A percentile compares a stretch with the other conserved stretches of the same genome.
Evolutionary conservation across 805 yeast genomes (phyloP).

Genomic region (Kockiozyma suomiensis): DNA sequence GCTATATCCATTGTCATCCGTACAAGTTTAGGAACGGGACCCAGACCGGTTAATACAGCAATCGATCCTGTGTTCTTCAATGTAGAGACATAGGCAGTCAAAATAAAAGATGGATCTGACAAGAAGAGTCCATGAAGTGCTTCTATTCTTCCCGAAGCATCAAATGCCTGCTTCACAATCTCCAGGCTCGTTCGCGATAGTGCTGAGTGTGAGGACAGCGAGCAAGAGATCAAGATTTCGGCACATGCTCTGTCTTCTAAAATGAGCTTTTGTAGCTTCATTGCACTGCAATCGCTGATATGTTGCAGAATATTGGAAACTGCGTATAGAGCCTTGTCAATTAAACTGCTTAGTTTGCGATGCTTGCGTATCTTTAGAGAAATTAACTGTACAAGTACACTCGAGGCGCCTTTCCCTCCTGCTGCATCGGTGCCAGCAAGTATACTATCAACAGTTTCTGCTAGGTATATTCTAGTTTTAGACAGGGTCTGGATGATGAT

Average conservation of each 20-base stretch:
- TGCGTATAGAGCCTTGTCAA: conserved; percentile 7
- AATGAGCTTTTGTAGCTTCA: conserved; percentile 21
- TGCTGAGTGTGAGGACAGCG: conserved; percentile 61
- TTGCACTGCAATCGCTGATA: conserved; percentile 25
- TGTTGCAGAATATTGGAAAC: conserved; percentile 19
- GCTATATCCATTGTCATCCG: conserved; percentile 74
- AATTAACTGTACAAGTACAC: conserved; percentile 2
- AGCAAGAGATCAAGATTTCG: conserved; percentile 61
- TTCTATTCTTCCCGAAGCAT: conserved; percentile 77
- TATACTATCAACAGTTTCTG: conserved; percentile 35
- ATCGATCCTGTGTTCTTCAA: conserved; percentile 47
- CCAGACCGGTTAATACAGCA: conserved; percentile 53
- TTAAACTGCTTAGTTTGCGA: neutral
- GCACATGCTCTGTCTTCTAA: conserved; percentile 14
- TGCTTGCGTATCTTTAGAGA: conserved; percentile 11
- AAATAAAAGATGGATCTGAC: conserved; percentile 49
- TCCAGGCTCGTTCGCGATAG: conserved; percentile 71
- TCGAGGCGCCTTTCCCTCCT: conserved; percentile 1
- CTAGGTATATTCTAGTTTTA: conserved; percentile 17
- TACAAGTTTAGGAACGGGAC: conserved; percentile 75
- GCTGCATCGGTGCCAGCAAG: conserved; percentile 38
- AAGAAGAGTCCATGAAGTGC: conserved; percentile 62
- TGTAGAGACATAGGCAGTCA: conserved; percentile 54
- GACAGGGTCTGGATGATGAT: conserved; percentile 29
- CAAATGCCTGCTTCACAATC: conserved; percentile 73